Percentiles rank a stretch among this genome's conserved stretches.
These are phyloP conservation scores for Kazachstania kunashirensis DNA, from an alignment of 805 yeast species.

Conservation along the genomic window DNA sequence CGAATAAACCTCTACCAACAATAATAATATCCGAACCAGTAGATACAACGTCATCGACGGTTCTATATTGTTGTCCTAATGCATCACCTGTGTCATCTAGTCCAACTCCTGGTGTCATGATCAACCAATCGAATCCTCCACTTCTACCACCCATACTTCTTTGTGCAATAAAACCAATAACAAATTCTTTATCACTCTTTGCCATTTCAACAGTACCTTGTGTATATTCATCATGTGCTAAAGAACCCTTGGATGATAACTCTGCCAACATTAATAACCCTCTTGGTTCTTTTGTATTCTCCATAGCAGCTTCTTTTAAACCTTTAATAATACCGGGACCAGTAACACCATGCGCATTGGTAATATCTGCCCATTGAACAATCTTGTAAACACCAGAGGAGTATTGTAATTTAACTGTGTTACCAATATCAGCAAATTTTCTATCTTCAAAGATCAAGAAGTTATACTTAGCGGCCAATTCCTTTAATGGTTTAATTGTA, in stretches of 20 bases:
- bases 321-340: constrained; percentile 92
- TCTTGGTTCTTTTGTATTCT: constrained; percentile 65
- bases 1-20: constrained; percentile 97
- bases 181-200: constrained; percentile 76
- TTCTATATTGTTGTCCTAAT: constrained; percentile 92
- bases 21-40: constrained; percentile 92
- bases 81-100: constrained; percentile 93
- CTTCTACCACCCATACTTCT: constrained; percentile 72
- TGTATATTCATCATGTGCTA: constrained; percentile 90
- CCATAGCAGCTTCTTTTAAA: constrained; percentile 63
- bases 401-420: constrained; percentile 91
- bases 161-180: constrained; percentile 94
- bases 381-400: constrained; percentile 82
- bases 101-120: constrained; percentile 98
- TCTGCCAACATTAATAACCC: constrained; percentile 94
- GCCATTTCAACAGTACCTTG: constrained; percentile 83
- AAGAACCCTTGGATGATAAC: constrained; percentile 83
- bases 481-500: constrained; percentile 67
- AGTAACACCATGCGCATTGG: constrained; percentile 96
- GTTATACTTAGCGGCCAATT: constrained; percentile 67
- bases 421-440: constrained; percentile 97
- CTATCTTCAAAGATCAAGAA: constrained; percentile 94
- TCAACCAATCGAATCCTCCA: constrained; percentile 88
- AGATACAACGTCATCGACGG: constrained; percentile 73
- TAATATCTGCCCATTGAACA: constrained; percentile 92